Evolutionary conservation across 352 stramenopile species (phyloP).

Genomic region (Phytophthora pistaciae): DNA sequence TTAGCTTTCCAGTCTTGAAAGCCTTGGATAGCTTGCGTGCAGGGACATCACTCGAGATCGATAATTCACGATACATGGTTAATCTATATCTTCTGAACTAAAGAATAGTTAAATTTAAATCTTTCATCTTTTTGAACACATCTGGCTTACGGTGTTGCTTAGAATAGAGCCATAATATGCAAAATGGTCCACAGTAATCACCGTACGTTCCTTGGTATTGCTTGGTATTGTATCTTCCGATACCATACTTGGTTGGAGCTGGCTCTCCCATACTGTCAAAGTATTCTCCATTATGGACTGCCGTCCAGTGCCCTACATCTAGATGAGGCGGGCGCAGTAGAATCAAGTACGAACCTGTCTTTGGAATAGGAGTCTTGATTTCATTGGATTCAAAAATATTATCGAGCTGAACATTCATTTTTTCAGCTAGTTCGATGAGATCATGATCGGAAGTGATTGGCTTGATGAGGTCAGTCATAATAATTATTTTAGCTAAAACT

Average conservation of each 20-base stretch:
- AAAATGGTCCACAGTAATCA: neutral
- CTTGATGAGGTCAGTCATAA: neutral
- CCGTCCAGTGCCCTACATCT: constrained; percentile 1
- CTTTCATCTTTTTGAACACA: neutral
- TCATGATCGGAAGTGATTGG: constrained; percentile 1
- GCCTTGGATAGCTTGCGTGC: neutral
- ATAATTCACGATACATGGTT: neutral
- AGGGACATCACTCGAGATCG: neutral
- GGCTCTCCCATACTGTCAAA: neutral
- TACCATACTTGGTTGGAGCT: neutral
- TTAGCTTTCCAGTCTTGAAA: neutral
- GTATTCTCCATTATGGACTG: neutral
- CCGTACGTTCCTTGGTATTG: constrained; percentile 3
- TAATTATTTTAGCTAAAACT: constrained; percentile 1
- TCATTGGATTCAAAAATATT: neutral
- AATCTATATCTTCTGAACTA: neutral
- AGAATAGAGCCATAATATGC: neutral
- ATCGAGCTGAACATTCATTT: neutral
- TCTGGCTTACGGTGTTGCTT: neutral
- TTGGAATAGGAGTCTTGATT: neutral
- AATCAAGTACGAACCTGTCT: neutral
- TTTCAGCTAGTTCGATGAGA: neutral
- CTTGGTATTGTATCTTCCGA: neutral
- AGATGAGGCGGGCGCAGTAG: neutral
- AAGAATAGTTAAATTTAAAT: constrained; percentile 6